Conservation (phyloP, 208 protist species). For the Leishmania arabica region DNA sequence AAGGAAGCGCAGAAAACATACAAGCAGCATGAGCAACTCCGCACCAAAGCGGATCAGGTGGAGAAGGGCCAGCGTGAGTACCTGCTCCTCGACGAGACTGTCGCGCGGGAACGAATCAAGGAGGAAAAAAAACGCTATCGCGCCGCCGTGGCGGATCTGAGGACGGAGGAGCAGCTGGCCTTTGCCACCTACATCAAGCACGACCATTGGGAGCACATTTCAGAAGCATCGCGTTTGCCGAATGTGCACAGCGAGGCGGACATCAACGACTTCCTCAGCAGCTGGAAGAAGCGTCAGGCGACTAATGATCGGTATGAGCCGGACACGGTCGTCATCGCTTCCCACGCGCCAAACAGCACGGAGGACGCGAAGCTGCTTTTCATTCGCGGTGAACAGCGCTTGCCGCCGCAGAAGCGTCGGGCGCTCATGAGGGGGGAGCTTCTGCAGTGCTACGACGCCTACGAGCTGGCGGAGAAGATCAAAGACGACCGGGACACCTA, state of each 20-base stretch:
- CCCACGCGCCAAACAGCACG: background rate
- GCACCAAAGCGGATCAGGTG: slow-evolving; percentile 43
- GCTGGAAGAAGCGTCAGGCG: slow-evolving; percentile 70
- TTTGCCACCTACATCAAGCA: slow-evolving; percentile 86
- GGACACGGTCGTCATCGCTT: slow-evolving; percentile 41
- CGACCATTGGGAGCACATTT: slow-evolving; percentile 62
- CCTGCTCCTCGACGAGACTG: slow-evolving; percentile 41
- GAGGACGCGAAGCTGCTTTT: slow-evolving; percentile 33
- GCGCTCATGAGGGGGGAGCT: slow-evolving; percentile 64
- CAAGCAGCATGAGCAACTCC: slow-evolving; percentile 83
- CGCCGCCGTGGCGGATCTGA: slow-evolving; percentile 39
- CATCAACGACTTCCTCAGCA: slow-evolving; percentile 90
- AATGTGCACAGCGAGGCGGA: slow-evolving; percentile 75
- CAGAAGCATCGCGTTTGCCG: slow-evolving; percentile 74
- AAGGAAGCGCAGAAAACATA: slow-evolving; percentile 70
- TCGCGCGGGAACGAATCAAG: slow-evolving; percentile 69
- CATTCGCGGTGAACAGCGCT: slow-evolving; percentile 60
- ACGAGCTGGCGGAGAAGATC: slow-evolving; percentile 72
- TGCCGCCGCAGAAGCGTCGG: slow-evolving; percentile 43
- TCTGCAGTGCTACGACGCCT: slow-evolving; percentile 67
- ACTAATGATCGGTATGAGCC: slow-evolving; percentile 27
- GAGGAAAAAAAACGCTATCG: slow-evolving; percentile 49
- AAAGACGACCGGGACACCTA: slow-evolving; percentile 52
- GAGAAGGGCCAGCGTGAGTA: slow-evolving; percentile 65
- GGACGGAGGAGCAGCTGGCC: slow-evolving; percentile 57